Conservation (phyloP, 148 eudicot species). For the Nepenthes gracilis region DNA sequence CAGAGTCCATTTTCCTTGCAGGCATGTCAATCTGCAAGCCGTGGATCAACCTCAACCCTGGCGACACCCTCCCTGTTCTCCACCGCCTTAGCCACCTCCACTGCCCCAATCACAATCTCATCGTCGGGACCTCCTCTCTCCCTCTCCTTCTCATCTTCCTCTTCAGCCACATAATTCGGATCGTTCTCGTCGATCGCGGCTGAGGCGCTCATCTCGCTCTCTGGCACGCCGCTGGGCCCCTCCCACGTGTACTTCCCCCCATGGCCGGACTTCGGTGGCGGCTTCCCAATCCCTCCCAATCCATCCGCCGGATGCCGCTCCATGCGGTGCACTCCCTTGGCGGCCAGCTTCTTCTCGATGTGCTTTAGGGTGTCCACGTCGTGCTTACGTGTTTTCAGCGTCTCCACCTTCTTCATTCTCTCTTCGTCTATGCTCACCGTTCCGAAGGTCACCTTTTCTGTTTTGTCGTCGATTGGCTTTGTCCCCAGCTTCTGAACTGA, state of each 20-base stretch:
- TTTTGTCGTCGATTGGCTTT: slow-evolving; percentile 12
- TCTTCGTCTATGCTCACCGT: slow-evolving; percentile 47
- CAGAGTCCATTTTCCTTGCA: background rate
- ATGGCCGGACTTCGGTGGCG: slow-evolving; percentile 61
- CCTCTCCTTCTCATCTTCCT: slow-evolving; percentile 20
- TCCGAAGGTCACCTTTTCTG: slow-evolving; percentile 27
- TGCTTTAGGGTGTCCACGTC: slow-evolving; percentile 34
- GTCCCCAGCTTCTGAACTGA: too few species aligned
- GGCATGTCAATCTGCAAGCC: background rate
- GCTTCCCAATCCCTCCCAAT: slow-evolving; percentile 22
- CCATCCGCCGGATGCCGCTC: slow-evolving; percentile 61
- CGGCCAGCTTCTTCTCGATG: slow-evolving; percentile 43
- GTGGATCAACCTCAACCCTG: slow-evolving; percentile 60
- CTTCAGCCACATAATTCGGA: slow-evolving; percentile 61
- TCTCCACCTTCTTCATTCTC: slow-evolving; percentile 34
- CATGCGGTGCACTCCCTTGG: slow-evolving; percentile 47
- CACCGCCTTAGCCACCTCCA: slow-evolving; percentile 42
- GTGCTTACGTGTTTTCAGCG: slow-evolving; percentile 18
- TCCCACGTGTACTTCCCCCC: slow-evolving; percentile 97
- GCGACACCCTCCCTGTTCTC: slow-evolving; percentile 51
- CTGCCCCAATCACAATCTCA: slow-evolving; percentile 30
- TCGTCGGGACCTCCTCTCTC: slow-evolving; percentile 13
- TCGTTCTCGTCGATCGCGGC: slow-evolving; percentile 53
- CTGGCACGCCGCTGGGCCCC: slow-evolving; percentile 35
- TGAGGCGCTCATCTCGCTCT: slow-evolving; percentile 32